Evolutionary conservation across 192 early-diverging fungal species (phyloP).

Genomic region (Lobosporangium transversale): DNA sequence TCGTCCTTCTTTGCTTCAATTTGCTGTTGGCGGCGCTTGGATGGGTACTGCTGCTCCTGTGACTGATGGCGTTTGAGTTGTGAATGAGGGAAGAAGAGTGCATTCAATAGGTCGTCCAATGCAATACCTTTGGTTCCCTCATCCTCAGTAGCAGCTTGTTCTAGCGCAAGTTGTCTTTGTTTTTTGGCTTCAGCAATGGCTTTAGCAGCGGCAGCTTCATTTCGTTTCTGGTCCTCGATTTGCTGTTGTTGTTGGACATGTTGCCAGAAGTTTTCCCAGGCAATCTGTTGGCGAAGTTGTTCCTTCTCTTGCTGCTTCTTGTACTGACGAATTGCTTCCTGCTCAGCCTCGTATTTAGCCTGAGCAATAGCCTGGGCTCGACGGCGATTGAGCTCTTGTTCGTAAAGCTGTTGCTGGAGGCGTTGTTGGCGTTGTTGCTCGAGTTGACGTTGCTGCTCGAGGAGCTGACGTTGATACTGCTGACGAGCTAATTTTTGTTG

Average conservation of each 20-base stretch:
- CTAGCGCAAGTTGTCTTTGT: slow-evolving; percentile 23
- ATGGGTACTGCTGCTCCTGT: slow-evolving; percentile 18
- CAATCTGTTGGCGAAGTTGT: slow-evolving; percentile 12
- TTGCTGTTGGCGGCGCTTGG: slow-evolving; percentile 32
- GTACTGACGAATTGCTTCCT: slow-evolving; percentile 38
- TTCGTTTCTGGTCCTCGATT: slow-evolving; percentile 4
- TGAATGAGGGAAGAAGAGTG: slow-evolving; percentile 38
- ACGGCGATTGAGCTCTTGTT: slow-evolving; percentile 25
- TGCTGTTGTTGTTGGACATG: slow-evolving; percentile 27
- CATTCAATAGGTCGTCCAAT: slow-evolving; percentile 17
- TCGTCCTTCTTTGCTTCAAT: too few species aligned
- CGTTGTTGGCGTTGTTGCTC: slow-evolving; percentile 12
- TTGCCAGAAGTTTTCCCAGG: slow-evolving; percentile 12
- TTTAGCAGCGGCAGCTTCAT: slow-evolving; percentile 9
- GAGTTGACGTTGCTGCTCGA: slow-evolving; percentile 10
- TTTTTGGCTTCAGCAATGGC: slow-evolving; percentile 6
- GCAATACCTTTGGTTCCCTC: slow-evolving; percentile 7
- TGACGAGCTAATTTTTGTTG: slow-evolving; percentile 43
- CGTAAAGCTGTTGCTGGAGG: slow-evolving; percentile 20
- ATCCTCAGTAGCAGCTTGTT: not conserved
- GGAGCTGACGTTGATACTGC: slow-evolving; percentile 28
- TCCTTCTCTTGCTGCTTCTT: slow-evolving; percentile 27
- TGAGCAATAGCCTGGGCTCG: slow-evolving; percentile 22
- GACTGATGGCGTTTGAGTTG: slow-evolving; percentile 43
- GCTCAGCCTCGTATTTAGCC: slow-evolving; percentile 44